Base-by-base conservation (phyloP, 2,329 filamentous ascomycete species). In the Talaromyces amestolkiae region DNA sequence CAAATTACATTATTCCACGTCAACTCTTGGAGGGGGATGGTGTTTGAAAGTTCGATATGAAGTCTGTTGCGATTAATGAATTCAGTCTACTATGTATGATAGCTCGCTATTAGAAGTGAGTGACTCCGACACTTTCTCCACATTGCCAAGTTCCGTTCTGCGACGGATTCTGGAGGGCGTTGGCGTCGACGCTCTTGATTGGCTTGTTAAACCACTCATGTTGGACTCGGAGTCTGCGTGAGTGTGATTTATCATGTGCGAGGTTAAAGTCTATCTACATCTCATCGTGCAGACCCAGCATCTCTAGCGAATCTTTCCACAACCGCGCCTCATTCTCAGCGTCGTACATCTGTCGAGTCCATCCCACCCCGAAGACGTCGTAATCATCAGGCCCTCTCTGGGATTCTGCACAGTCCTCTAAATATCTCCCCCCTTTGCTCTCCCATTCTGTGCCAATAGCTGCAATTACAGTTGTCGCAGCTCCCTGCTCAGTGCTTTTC, bases 401-500 rank as follows among this genome's bases (percentile, higher is more conserved):
- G 6, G 62, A 60, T 13, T 58, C 66, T 31, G 65, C 61, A 47
- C 68, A 68, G 65, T 69, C 49, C 54, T 69, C 67, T 53, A 78
- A 59, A 69, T 78, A 79, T 62, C 54, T 68, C 0, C 76, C 77
- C 0, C 77, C 76, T 35, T 68, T 74, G 2, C 65, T 66, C 45
- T 69, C 69, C 61, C 69, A 75, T 61, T 75, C 74, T 58, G 69
- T 68, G 0, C 69, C 70, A 31, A 78, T 65, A 2, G 73, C 76
- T 31, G 76, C 76, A 58, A 69, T 70, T 5, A 79, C 71, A 31
- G 70, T 74, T 22, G 76, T 79, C 13, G 77, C 75, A 61, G 76
- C 78, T 22, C 76, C 77, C 68, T 80, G 77, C 51, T 69, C 73
- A 0, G 65, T 15, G 13, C 64, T 73, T 67, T 78, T 78, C 64